Conservation (phyloP, 306 rosid species). For the Lathyrus sativus region DNA sequence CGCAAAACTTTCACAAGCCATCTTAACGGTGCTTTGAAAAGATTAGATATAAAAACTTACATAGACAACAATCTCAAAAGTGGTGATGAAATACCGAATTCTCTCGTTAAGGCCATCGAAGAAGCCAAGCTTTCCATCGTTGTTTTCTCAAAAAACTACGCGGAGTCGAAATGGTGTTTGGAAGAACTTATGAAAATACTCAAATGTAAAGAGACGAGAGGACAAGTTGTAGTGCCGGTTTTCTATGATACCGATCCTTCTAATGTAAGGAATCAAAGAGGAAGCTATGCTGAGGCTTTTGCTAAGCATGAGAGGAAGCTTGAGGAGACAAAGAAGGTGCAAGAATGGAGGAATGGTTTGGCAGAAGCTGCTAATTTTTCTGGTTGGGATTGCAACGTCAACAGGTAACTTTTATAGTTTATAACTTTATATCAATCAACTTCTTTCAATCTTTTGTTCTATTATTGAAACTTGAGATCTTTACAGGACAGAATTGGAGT, state of each 20-base stretch:
- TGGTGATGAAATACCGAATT: slow-evolving; percentile 41
- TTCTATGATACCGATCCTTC: slow-evolving; percentile 47
- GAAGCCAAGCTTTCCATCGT: slow-evolving; percentile 38
- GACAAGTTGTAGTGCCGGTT: slow-evolving; percentile 39
- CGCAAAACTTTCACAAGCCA: slow-evolving; percentile 45
- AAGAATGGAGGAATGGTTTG: slow-evolving; percentile 38
- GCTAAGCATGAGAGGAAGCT: slow-evolving; percentile 6
- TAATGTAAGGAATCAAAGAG: slow-evolving; percentile 39
- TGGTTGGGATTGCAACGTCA: slow-evolving; percentile 41
- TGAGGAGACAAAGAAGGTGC: not conserved
- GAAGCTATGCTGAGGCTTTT: slow-evolving; percentile 42
- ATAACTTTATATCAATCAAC: not conserved
- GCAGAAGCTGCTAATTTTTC: slow-evolving; percentile 33
- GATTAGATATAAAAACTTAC: slow-evolving; percentile 38
- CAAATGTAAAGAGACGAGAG: slow-evolving; percentile 26
- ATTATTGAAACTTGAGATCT: too few relatives aligned
- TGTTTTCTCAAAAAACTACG: slow-evolving; percentile 45
- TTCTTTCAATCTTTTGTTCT: too few relatives aligned
- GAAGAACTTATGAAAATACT: slow-evolving; percentile 44
- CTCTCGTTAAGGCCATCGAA: slow-evolving; percentile 38
- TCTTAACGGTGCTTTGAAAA: slow-evolving; percentile 40
- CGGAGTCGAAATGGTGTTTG: slow-evolving; percentile 37
- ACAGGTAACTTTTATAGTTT: too few relatives aligned
- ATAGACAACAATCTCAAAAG: slow-evolving; percentile 39
- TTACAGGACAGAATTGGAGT: slow-evolving; percentile 40